Percentiles rank a stretch among this genome's conserved stretches.
These are phyloP conservation scores for Mastigamoeba balamuthi DNA, from an alignment of 78 protist genomes.

Conservation along the genomic window DNA sequence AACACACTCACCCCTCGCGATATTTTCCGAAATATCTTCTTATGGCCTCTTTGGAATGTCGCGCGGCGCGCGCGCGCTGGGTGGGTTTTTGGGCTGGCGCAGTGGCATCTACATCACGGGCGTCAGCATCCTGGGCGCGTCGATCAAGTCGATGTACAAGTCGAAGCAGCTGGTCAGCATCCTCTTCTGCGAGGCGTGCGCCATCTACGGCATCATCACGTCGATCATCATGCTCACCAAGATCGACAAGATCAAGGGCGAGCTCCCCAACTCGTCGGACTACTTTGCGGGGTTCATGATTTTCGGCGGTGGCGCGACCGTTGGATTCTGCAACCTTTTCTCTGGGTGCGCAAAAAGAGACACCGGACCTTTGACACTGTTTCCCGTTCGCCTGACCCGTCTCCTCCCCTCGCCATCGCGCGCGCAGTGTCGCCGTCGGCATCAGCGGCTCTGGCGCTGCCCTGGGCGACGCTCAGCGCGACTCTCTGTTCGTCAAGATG, in stretches of 20 bases:
- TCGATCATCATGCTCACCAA: constrained; percentile 73
- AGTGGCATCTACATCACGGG: constrained; percentile 92
- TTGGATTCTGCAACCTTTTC: constrained; percentile 75
- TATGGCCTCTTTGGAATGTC: not conserved
- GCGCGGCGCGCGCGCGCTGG: not conserved
- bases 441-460: constrained; percentile 88
- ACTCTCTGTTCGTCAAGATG: constrained; percentile 87
- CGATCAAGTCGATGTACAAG: constrained; percentile 84
- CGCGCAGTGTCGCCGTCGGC: constrained; percentile 55
- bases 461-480: constrained; percentile 93
- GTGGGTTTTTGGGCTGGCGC: not conserved
- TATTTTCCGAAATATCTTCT: not conserved
- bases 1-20: not conserved
- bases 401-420: not conserved
- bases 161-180: constrained; percentile 85
- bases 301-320: constrained; percentile 80
- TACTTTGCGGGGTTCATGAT: constrained; percentile 50
- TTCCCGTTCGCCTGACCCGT: not conserved
- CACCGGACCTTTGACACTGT: not conserved
- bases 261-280: not conserved
- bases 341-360: constrained; percentile 68
- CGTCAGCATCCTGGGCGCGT: constrained; percentile 83
- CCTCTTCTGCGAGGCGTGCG: constrained; percentile 98
- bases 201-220: constrained; percentile 97
- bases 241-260: not conserved